Evolutionary conservation across 495 filamentous ascomycete genomes (phyloP), one percentile per base, ranked within the genome.

Genomic region (Glarea lozoyensis): DNA sequence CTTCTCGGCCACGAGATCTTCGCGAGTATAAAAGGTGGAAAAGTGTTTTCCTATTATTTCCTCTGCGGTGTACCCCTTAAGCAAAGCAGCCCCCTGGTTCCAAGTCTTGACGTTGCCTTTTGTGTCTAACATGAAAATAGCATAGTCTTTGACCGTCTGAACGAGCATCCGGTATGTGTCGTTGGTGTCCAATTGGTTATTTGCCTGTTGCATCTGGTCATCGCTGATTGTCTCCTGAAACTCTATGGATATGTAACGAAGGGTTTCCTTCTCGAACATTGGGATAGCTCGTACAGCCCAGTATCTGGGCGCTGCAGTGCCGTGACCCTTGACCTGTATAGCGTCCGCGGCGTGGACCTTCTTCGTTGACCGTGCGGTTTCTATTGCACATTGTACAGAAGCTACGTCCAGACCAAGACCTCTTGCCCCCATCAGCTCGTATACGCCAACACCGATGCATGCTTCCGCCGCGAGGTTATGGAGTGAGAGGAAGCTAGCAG

Each of bases 41-140:
- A 82, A 82, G 55, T 82, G 78, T 48, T 69, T 60, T 9, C 78
- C 78, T 16, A 82, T 59, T 42, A 81, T 78, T 12, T 81, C 78
- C 0, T 67, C 56, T 10, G 60, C 40, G 0, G 50, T 65, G 58
- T 78, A 82, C 0, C 75, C 76, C 55, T 82, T 82, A 25, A 80
- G 57, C 11, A 76, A 54, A 22, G 72, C 59, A 1, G 78, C 78
- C 1, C 78, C 78, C 0, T 65, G 56, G 37, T 82, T 82, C 78
- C 78, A 82, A 0, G 76, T 81, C 2, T 64, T 67, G 18, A 82
- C 71, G 43, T 69, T 50, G 19, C 78, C 78, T 6, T 60, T 57
- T 0, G 72, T 69, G 42, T 82, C 76, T 24, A 82, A 63, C 56
- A 82, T 75, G 51, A 81, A 82, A 44, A 82, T 82, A 34, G 76